Base-by-base conservation (phyloP, 2,329 filamentous ascomycete species). In the Sporothrix humicola region DNA sequence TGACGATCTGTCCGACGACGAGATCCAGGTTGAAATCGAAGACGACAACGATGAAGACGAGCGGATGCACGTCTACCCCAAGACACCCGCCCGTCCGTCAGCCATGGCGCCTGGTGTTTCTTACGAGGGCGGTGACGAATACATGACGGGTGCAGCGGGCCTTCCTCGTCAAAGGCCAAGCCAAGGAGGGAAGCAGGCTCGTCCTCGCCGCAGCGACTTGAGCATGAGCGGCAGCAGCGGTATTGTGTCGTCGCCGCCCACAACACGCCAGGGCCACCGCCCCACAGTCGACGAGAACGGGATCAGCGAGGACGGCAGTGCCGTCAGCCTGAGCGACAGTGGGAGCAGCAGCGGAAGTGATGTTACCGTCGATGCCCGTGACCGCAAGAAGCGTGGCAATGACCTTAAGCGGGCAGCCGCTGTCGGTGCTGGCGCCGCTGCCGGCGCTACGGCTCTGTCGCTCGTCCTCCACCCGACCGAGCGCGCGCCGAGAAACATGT, bases 41-140 rank as follows among this genome's bases (percentile, higher is more conserved):
- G 42, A 48, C 42, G 50, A 56, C 12, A 15, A 63, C 52, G 54
- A 56, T 10, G 23, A 52, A 4, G 66, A 44, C 17, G 72, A 63
- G 31, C n/a, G 59, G 8, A n/a, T 74, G n/a, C 73, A 74, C 54
- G 73, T 74, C 61, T 61, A 73, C 69, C 48, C 68, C n/a, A 65
- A 71, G 26, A 42, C 68, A 4, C 68, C 54, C 1, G 68, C 58
- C 3, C 31, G 58, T 15, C 63, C 72, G 9, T 61, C 69, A n/a
- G 61, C 61, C 42, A 65, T 65, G 61, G 61, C 61, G 17, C 61
- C 42, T 6, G 61, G 61, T 10, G 65, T 68, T 13, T 6, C 46
- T 3, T 37, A 52, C 12, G 46, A 68, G 26, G 12, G 31, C 31
- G 31, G 23, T 7, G 23, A 46, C 8, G 65, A 68, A 8, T 68